Percentiles rank a stretch among this genome's conserved stretches.
These are phyloP conservation scores for Wallacemonas sp. DNA, from an alignment of 208 protist genomes.

Conservation along the genomic window DNA sequence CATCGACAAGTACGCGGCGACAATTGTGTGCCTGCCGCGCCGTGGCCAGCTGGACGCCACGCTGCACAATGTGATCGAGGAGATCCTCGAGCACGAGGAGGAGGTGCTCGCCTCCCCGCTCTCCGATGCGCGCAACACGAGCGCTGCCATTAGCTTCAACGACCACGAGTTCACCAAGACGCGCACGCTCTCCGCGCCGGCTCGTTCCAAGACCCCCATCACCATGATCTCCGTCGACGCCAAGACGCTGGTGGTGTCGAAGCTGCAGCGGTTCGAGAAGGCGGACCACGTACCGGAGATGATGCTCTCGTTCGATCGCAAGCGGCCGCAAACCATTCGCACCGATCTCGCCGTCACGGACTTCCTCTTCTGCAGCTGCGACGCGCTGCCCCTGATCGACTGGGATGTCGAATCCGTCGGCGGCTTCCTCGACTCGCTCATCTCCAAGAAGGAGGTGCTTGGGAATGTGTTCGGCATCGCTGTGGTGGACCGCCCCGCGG, in stretches of 20 bases:
- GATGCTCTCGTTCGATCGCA: conserved; percentile 48
- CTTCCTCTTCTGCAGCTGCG: conserved; percentile 74
- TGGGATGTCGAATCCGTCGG: conserved; percentile 69
- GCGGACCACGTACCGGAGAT: conserved; percentile 48
- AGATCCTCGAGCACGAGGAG: conserved; percentile 33
- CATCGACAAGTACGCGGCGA: conserved; percentile 78
- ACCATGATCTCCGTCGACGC: conserved; percentile 78
- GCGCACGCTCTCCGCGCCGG: conserved; percentile 34
- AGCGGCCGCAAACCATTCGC: conserved; percentile 54
- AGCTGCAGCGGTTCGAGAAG: conserved; percentile 60
- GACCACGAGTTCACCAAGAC: conserved; percentile 28
- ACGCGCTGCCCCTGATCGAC: conserved; percentile 70
- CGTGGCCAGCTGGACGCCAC: conserved; percentile 44
- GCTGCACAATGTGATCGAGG: conserved; percentile 69
- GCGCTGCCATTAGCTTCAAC: neutral
- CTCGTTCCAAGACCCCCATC: conserved; percentile 49
- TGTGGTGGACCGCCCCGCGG: conserved; percentile 39
- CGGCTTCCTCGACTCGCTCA: conserved; percentile 66
- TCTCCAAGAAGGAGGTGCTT: conserved; percentile 67
- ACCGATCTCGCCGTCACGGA: conserved; percentile 77
- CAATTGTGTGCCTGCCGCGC: conserved; percentile 75
- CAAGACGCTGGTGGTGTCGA: conserved; percentile 63
- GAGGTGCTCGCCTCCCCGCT: conserved; percentile 16
- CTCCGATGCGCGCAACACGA: conserved; percentile 5
- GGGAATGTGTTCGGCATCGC: conserved; percentile 81